Conservation (phyloP, 306 rosid species). For the Leucaena leucocephala region DNA sequence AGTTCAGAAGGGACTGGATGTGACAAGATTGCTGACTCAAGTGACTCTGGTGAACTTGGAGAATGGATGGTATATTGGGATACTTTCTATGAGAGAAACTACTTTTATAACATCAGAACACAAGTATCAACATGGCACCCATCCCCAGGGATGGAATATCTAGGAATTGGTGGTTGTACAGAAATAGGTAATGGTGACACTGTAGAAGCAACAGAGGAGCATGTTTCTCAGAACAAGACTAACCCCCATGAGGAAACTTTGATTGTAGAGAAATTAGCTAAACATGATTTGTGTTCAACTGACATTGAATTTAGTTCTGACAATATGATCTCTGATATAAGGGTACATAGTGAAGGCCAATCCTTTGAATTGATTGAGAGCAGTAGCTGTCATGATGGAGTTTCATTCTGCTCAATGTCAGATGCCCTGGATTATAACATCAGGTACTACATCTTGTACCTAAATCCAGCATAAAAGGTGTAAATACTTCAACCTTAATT, state of each 20-base stretch:
- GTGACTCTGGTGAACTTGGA: slow-evolving; percentile 44
- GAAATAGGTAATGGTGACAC: slow-evolving; percentile 42
- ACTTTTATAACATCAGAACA: slow-evolving; percentile 71
- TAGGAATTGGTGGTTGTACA: slow-evolving; percentile 40
- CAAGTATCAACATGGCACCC: slow-evolving; percentile 71
- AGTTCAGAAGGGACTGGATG: slow-evolving; percentile 40
- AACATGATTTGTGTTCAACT: slow-evolving; percentile 41
- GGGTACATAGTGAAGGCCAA: slow-evolving; percentile 33
- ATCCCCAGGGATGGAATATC: slow-evolving; percentile 73
- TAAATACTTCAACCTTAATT: slow-evolving; percentile 9
- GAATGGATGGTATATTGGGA: slow-evolving; percentile 82
- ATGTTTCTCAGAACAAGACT: slow-evolving; percentile 37
- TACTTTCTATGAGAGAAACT: slow-evolving; percentile 64
- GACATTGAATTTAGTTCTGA: slow-evolving; percentile 44
- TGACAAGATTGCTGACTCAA: slow-evolving; percentile 38
- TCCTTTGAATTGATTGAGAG: slow-evolving; percentile 46
- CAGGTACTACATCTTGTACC: slow-evolving; percentile 45
- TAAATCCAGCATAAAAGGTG: slow-evolving; percentile 6
- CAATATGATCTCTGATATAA: slow-evolving; percentile 37
- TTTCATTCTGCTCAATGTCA: slow-evolving; percentile 40
- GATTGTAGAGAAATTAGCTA: slow-evolving; percentile 33
- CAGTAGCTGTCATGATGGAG: slow-evolving; percentile 37
- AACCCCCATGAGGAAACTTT: slow-evolving; percentile 42
- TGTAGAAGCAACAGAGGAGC: slow-evolving; percentile 42
- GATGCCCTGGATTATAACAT: slow-evolving; percentile 36